Conservation (phyloP, 495 filamentous ascomycete genomes). For the Tricharina praecox region DNA sequence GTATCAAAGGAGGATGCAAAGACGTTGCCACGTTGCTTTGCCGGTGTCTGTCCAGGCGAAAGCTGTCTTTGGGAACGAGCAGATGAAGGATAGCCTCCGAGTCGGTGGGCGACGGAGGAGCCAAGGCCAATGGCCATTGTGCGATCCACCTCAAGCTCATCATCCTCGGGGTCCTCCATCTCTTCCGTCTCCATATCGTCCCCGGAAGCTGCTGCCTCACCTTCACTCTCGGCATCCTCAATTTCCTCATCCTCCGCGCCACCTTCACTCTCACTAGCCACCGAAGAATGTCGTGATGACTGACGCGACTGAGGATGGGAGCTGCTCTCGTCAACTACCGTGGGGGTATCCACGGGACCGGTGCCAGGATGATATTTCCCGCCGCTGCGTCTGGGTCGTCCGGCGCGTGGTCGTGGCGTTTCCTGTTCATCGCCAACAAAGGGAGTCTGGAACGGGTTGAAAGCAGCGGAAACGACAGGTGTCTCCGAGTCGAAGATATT, state of each 20-base stretch:
- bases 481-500: background rate
- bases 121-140: slow-evolving; percentile 12
- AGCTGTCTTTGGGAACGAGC: slow-evolving; percentile 8
- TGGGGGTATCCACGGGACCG: background rate
- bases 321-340: background rate
- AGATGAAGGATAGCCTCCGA: slow-evolving; percentile 1
- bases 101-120: slow-evolving; percentile 15
- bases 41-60: slow-evolving; percentile 17
- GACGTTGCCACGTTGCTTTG: slow-evolving; percentile 10
- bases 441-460: background rate
- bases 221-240: slow-evolving; percentile 9
- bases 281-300: slow-evolving; percentile 10
- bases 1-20: slow-evolving; percentile 5
- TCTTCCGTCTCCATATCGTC: slow-evolving; percentile 4
- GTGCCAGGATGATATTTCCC: slow-evolving; percentile 24
- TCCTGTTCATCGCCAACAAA: slow-evolving; percentile 12
- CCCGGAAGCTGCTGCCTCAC: slow-evolving; percentile 3
- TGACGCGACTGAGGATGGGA: slow-evolving; percentile 1
- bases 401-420: slow-evolving; percentile 18
- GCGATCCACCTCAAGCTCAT: slow-evolving; percentile 12
- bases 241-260: background rate
- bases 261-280: slow-evolving; percentile 8
- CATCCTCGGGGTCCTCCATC: slow-evolving; percentile 6
- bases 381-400: slow-evolving; percentile 8
- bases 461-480: background rate